Evolutionary conservation across 1,284 basidiomycete species (phyloP).

Genomic region (Grifola frondosa): DNA sequence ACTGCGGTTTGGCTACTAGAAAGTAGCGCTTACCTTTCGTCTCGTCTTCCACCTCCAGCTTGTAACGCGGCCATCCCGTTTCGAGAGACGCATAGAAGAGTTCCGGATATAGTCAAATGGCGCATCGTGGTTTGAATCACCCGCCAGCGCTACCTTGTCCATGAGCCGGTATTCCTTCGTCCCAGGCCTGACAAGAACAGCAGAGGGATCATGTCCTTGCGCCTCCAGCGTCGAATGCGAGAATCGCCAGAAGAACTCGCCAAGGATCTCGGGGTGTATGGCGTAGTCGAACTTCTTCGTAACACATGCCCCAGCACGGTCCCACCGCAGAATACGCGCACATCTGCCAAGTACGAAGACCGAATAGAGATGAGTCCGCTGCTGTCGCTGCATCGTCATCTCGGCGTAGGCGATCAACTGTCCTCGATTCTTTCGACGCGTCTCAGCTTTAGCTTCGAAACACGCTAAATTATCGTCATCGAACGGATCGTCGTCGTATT

Average conservation of each 20-base stretch:
- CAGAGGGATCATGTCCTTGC: slow-evolving; percentile 9
- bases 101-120: background rate
- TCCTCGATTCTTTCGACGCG: background rate
- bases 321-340: slow-evolving; percentile 9
- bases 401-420: slow-evolving; percentile 8
- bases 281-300: slow-evolving; percentile 7
- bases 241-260: slow-evolving; percentile 4
- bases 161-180: slow-evolving; percentile 6
- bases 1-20: slow-evolving; percentile 1
- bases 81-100: background rate
- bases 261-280: background rate
- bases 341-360: slow-evolving; percentile 2
- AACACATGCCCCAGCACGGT: slow-evolving; percentile 7
- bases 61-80: background rate
- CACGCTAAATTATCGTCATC: background rate
- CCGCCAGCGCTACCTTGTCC: background rate
- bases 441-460: background rate
- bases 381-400: slow-evolving; percentile 4
- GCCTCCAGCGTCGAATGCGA: slow-evolving; percentile 4
- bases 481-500: background rate
- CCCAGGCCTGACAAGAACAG: background rate
- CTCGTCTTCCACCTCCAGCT: background rate
- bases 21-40: background rate
- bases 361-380: slow-evolving; percentile 2
- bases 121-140: background rate